A percentile compares a stretch with the other conserved stretches of the same genome.
These are phyloP conservation scores for Alectoria sarmentosa DNA, from an alignment of 495 filamentous ascomycete species.

Conservation along the genomic window DNA sequence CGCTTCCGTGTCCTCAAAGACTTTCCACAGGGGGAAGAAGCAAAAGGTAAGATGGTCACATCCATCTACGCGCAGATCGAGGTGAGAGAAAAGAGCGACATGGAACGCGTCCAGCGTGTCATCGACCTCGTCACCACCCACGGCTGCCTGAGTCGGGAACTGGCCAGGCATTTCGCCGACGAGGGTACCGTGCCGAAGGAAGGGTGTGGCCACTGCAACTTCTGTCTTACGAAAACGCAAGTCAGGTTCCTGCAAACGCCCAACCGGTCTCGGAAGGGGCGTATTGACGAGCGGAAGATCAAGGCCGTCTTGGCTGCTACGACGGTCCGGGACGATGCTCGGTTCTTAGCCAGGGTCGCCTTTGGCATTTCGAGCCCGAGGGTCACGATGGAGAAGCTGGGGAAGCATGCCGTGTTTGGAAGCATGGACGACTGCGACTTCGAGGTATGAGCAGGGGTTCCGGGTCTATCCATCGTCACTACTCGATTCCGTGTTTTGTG, in stretches of 20 bases:
- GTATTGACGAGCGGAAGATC: constrained; percentile 32
- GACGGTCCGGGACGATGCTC: constrained; percentile 44
- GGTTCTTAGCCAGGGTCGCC: constrained; percentile 47
- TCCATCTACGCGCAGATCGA: constrained; percentile 43
- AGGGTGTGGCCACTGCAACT: constrained; percentile 48
- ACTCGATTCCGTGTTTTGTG: no score
- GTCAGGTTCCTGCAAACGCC: constrained; percentile 26
- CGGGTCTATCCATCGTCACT: no score
- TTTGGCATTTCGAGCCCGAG: constrained; percentile 53
- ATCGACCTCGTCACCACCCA: constrained; percentile 41
- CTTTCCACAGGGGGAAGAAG: constrained; percentile 36
- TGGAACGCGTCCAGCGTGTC: constrained; percentile 41
- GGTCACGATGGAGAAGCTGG: constrained; percentile 37
- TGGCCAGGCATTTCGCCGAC: constrained; percentile 52
- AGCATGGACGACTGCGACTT: constrained; percentile 46
- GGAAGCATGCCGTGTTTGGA: constrained; percentile 38
- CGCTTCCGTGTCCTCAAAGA: constrained; percentile 41
- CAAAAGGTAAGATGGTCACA: constrained; percentile 35
- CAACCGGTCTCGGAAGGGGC: constrained; percentile 18
- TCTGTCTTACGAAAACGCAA: constrained; percentile 39
- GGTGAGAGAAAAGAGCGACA: constrained; percentile 40
- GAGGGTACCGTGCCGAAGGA: constrained; percentile 31
- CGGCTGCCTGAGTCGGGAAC: constrained; percentile 22
- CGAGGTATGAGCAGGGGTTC: constrained; percentile 27
- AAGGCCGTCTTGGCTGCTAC: constrained; percentile 35